Conservation (phyloP, 345 rosid species). For the Ailanthus altissimus region DNA sequence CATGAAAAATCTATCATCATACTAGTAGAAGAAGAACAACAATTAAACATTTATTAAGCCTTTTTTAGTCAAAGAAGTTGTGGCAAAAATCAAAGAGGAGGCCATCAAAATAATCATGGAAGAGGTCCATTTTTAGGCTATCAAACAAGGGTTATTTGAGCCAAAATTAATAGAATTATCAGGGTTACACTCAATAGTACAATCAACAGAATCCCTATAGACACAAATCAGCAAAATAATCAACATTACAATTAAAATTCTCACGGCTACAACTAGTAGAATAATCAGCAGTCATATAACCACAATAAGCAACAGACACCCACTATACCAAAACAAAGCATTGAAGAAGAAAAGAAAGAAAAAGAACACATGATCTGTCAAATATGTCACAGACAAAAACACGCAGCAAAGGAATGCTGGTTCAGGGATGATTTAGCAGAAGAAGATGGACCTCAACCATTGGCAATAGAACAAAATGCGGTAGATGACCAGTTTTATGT, state of each 20-base stretch:
- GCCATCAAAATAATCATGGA: not conserved
- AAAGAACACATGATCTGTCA: too few species aligned
- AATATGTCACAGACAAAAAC: too few species aligned
- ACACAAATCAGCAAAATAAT: too few species aligned
- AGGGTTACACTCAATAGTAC: not conserved
- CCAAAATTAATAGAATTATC: not conserved
- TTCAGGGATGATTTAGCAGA: not conserved
- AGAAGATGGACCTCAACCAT: not conserved
- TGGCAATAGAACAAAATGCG: not conserved
- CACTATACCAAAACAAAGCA: too few species aligned
- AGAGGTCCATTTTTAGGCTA: not conserved
- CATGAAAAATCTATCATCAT: not conserved
- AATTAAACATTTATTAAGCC: not conserved
- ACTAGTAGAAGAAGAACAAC: not conserved
- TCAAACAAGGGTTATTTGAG: not conserved
- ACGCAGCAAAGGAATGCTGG: too few species aligned
- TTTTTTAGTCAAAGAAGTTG: not conserved
- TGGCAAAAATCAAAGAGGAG: not conserved
- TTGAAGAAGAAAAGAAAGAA: too few species aligned
- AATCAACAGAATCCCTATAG: too few species aligned
- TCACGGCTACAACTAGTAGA: too few species aligned
- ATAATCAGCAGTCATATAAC: too few species aligned
- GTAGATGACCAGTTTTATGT: not conserved
- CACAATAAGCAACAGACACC: too few species aligned
- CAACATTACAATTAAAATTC: too few species aligned